Conservation (phyloP, 225 moss, liverwort and hornwort species). For the Sphagnum tenellum region DNA sequence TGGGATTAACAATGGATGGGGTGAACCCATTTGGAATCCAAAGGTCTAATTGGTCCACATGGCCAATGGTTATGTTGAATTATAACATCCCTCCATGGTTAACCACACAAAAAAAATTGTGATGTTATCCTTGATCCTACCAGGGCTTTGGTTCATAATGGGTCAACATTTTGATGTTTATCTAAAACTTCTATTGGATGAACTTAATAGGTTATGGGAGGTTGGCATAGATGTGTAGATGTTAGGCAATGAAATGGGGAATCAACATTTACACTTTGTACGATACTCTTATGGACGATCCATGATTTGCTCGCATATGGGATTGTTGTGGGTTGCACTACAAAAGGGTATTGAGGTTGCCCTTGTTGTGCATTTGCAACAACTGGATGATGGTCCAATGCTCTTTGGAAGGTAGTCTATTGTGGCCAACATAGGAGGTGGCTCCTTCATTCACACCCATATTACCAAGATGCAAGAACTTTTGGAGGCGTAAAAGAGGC, state of each 20-base stretch:
- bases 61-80: conserved; percentile 5
- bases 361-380: no score
- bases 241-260: background rate
- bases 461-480: no score
- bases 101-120: conserved; percentile 4
- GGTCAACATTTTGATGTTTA: background rate
- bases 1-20: background rate
- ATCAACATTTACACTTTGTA: background rate
- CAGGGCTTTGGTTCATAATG: background rate
- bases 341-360: background rate
- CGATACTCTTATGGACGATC: background rate
- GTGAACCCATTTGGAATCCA: no score
- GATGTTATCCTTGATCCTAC: conserved; percentile 4
- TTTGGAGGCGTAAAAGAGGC: no score
- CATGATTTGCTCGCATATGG: background rate
- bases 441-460: no score
- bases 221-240: background rate
- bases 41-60: background rate
- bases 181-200: background rate
- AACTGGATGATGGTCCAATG: no score
- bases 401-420: no score
- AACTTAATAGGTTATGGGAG: background rate
- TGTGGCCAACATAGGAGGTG: no score
- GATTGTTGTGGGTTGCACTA: background rate
- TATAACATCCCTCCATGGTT: conserved; percentile 13